Conservation (phyloP, 495 filamentous ascomycete genomes). For the Xylaria sp. region DNA sequence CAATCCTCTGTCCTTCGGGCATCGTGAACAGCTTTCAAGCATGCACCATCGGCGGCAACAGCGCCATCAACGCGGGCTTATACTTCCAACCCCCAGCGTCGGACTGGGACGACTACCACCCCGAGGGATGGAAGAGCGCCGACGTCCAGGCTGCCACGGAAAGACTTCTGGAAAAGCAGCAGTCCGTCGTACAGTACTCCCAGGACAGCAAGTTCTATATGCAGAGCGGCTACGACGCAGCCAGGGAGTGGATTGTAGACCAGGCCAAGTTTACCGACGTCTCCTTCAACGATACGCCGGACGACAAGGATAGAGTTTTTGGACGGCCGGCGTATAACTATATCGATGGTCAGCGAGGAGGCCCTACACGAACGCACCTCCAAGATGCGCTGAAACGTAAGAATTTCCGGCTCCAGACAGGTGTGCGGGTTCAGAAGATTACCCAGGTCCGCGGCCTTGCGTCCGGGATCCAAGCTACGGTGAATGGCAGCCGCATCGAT, state of each 20-base stretch:
- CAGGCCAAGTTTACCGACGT: slow-evolving; percentile 58
- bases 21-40: slow-evolving; percentile 59
- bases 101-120: slow-evolving; percentile 67
- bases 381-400: slow-evolving; percentile 53
- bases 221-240: slow-evolving; percentile 59
- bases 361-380: slow-evolving; percentile 64
- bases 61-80: slow-evolving; percentile 51
- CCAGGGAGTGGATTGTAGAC: slow-evolving; percentile 56
- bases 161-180: slow-evolving; percentile 58
- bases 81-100: slow-evolving; percentile 59
- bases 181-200: slow-evolving; percentile 62
- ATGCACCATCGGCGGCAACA: slow-evolving; percentile 65
- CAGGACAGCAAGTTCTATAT: slow-evolving; percentile 62
- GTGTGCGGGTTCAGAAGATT: slow-evolving; percentile 56
- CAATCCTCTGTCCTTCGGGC: slow-evolving; percentile 44
- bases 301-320: slow-evolving; percentile 62
- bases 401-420: slow-evolving; percentile 61
- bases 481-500: slow-evolving; percentile 50
- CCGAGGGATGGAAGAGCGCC: slow-evolving; percentile 63
- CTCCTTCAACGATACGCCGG: slow-evolving; percentile 55
- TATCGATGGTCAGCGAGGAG: slow-evolving; percentile 59
- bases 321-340: slow-evolving; percentile 61
- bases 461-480: slow-evolving; percentile 52
- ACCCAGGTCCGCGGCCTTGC: slow-evolving; percentile 54
- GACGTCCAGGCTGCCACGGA: slow-evolving; percentile 58